phyloP scores from a whole-genome alignment of 345 rosid species.

The Barbarea vulgaris region DNA sequence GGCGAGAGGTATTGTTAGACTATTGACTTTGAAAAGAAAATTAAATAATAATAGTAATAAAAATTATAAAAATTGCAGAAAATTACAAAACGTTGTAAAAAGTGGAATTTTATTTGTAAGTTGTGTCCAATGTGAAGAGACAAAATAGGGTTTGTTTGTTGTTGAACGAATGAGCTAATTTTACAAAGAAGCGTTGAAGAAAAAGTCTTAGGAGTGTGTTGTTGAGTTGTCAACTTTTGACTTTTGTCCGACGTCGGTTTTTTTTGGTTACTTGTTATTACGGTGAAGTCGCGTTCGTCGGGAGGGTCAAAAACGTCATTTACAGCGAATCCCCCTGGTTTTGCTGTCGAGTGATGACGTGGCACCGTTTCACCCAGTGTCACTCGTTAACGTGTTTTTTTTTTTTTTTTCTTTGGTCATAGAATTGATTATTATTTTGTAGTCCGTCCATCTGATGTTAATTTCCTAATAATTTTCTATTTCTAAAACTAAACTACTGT shows the following conservation, averaged over 20 bases:
- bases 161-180: conserved; percentile 34
- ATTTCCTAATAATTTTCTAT: too few species aligned
- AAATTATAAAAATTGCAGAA: neutral
- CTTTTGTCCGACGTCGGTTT: conserved; percentile 35
- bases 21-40: conserved; percentile 3
- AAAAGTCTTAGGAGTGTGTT: conserved; percentile 28
- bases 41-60: neutral
- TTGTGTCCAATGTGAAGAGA: conserved; percentile 38
- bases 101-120: conserved; percentile 28
- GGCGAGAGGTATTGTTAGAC: conserved; percentile 6
- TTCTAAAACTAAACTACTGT: too few species aligned
- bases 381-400: conserved; percentile 20
- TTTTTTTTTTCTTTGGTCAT: neutral
- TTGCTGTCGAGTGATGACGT: conserved; percentile 31
- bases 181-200: conserved; percentile 31
- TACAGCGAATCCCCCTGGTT: neutral
- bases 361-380: conserved; percentile 15
- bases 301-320: conserved; percentile 12
- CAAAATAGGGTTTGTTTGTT: conserved; percentile 13
- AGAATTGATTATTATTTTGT: too few species aligned
- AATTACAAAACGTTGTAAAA: conserved; percentile 35
- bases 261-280: conserved; percentile 1
- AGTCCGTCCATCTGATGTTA: too few species aligned
- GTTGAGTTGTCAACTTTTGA: conserved; percentile 42
- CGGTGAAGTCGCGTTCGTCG: conserved; percentile 39